A percentile compares a stretch with the other conserved stretches of the same genome.
phyloP scores from a whole-genome alignment of 148 eudicot species.

The Polygonum maritimum region DNA sequence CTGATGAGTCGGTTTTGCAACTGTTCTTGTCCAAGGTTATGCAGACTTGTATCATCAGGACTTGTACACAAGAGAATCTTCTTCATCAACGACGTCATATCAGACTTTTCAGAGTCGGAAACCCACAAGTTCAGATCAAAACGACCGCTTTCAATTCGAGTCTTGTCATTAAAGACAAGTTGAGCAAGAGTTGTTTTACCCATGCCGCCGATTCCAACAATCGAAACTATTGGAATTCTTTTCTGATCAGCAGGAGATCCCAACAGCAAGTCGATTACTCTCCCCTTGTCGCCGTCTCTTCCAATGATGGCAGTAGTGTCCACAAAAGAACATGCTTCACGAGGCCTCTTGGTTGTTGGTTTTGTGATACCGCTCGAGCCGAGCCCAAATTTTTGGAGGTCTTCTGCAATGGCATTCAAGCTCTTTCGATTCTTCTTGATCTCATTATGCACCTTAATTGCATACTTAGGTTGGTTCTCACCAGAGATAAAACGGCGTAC shows the following conservation, averaged over 20 bases:
- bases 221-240: conserved; percentile 13
- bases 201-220: conserved; percentile 29
- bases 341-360: not conserved
- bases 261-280: conserved; percentile 15
- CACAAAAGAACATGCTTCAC: conserved; percentile 22
- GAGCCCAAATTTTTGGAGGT: conserved; percentile 8
- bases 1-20: conserved; percentile 7
- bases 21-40: conserved; percentile 14
- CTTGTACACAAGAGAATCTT: conserved; percentile 10
- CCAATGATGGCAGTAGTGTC: conserved; percentile 17
- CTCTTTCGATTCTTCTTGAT: conserved; percentile 7
- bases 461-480: not conserved
- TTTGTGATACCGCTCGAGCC: not conserved
- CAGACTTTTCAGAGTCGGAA: conserved; percentile 17
- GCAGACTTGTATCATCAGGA: conserved; percentile 8
- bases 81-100: conserved; percentile 11
- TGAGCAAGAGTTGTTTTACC: conserved; percentile 31
- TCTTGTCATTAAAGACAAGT: conserved; percentile 19
- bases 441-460: not conserved
- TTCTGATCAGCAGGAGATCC: not conserved
- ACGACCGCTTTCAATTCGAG: not conserved
- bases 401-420: conserved; percentile 9
- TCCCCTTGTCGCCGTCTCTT: conserved; percentile 20
- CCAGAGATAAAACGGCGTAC: not conserved
- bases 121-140: conserved; percentile 27